Percentiles rank a stretch among this genome's conserved stretches.
Evolutionary conservation across 2,329 filamentous ascomycete species (phyloP).

Genomic region (Phialemoniopsis sp.): DNA sequence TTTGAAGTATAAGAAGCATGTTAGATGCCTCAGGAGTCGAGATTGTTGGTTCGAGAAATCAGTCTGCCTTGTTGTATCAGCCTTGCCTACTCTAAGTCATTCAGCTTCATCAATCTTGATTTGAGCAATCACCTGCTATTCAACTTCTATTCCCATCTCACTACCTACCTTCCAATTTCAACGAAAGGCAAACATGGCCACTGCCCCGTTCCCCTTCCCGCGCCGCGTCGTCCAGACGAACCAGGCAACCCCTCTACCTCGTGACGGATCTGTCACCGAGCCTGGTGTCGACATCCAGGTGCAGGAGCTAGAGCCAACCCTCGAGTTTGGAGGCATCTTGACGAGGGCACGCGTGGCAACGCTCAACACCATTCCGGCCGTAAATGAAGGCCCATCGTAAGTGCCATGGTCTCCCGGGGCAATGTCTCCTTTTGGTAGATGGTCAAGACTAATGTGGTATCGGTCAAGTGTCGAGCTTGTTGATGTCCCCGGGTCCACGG

Average conservation of each 20-base stretch:
- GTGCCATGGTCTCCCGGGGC: not conserved
- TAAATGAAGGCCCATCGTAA: not conserved
- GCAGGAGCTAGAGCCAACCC: slow-evolving; percentile 13
- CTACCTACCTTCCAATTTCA: not conserved
- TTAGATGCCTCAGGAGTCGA: no score
- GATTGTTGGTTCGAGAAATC: no score
- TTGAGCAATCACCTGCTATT: no score
- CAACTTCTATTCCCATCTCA: no score
- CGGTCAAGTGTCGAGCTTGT: slow-evolving; percentile 13
- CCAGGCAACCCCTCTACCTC: not conserved
- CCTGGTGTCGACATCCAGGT: slow-evolving; percentile 19
- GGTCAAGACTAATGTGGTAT: no score
- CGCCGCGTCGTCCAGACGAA: not conserved
- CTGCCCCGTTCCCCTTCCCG: slow-evolving; percentile 9
- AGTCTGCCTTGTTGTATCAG: no score
- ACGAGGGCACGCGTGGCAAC: slow-evolving; percentile 16
- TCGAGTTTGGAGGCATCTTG: slow-evolving; percentile 12
- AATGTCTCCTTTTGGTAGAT: no score
- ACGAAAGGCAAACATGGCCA: not conserved
- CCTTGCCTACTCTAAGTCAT: no score
- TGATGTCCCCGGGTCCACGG: slow-evolving; percentile 20
- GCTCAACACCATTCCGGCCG: slow-evolving; percentile 6
- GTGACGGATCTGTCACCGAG: slow-evolving; percentile 8
- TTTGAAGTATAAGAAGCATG: no score
- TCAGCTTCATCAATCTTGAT: no score